Evolutionary conservation across 306 rosid genomes (phyloP), one percentile per base, ranked within the genome.

Genomic region (Inga laurina): DNA sequence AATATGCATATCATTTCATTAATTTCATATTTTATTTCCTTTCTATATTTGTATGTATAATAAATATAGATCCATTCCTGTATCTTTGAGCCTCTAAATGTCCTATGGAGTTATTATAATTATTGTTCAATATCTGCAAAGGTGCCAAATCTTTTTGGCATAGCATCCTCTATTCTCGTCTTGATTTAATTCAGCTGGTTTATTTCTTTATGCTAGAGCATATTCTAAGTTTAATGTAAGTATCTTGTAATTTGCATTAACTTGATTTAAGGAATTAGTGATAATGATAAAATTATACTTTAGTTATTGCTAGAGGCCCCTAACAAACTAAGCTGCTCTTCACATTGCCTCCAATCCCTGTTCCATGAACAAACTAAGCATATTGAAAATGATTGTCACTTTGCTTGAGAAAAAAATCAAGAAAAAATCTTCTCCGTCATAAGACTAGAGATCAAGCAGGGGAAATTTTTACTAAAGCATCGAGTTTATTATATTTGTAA

Each of bases 141-240:
- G 73, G 32, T 71, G 51, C 19, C 61, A 51, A 64, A 62, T 75
- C 52, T 22, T 57, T 22, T 73, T 75, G 62, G 10, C 48, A 19
- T 54, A 37, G 52, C 46, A 8, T 77, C 22, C 69, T 70, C 59
- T 32, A 32, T 52, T 34, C 77, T 19, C 3, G 37, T 73, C 44
- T 73, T 82, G 59, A 79, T 85, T 74, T 77, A 81, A 68, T 61
- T 66, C 72, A 66, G 39, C 19, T 74, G 8, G 34, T 74, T 66
- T 75, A 56, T 78, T 84, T 39, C 62, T 19, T 54, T 19, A n/a
- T 8, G 65, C 22, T 2, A n/a, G 32, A 57, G 30, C 3, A 2
- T 3, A 57, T 57, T 57, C 30, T 57, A 8, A 7, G 32, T 57
- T 57, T 57, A 57, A 57, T 57, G 5, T 22, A n/a, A 59, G 22